Evolutionary conservation across 768 basidiomycete species (phyloP), one percentile per base, ranked within the genome.

Genomic region (Terana coerulea): DNA sequence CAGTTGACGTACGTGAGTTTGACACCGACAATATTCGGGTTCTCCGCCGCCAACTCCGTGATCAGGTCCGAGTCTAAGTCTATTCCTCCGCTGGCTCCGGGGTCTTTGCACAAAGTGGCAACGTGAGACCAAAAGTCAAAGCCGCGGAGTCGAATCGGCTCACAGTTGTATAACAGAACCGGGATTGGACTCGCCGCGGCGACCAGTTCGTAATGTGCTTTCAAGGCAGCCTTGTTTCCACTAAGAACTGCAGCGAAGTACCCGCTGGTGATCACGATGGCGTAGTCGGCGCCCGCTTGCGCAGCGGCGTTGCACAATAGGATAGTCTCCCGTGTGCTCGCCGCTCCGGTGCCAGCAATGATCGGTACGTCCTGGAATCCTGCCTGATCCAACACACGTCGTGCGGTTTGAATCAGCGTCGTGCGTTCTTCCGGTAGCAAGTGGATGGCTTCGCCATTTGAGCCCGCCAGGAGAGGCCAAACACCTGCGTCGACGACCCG

Each of bases 11-110:
- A 89, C 82, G 93, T 95, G 53, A 95, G 79, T 69, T 98, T 98
- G 56, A 94, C 84, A 19, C 93, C 94, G 58, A 75, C 81, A 33
- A 89, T 73, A 66, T 95, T 95, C 47, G 87, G 77, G 58, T 81
- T 86, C 56, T 84, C 81, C 25, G 64, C 65, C 12, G 91, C 93
- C 40, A 97, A 77, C 58, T 91, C 86, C 5, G 78, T 77, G 62
- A 98, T 88, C 30, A 91, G 67, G 66, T 94, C 90, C 12, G 92
- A 94, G 68, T 93, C 91, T 58, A 97, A 69, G 69, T 98, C 91
- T 58, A 98, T 88, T 10, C 94, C 93, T 3, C 88, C 90, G 51
- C 86, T 80, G 3, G 91, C 92, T 25, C 83, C 89, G 59, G 93
- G 94, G 71, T 84, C 91, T 92, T 59, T 44, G 47, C 24, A 37